Evolutionary conservation across 2,329 filamentous ascomycete species (phyloP).

Genomic region (Fusarium austroafricanum): DNA sequence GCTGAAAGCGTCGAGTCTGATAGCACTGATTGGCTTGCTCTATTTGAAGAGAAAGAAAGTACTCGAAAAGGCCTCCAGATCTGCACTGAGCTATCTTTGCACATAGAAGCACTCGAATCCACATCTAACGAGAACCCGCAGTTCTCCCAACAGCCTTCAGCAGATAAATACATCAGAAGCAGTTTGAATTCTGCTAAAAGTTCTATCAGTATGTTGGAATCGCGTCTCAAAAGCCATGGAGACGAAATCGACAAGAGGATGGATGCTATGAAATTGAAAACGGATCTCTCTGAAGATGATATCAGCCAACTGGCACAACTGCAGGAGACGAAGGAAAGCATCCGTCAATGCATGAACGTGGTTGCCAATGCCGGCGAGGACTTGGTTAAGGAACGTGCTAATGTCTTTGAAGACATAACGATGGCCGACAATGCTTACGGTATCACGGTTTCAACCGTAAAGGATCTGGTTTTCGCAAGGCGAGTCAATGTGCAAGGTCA

Average conservation of each 20-base stretch:
- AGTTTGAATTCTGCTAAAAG: constrained; percentile 27
- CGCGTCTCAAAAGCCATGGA: constrained; percentile 31
- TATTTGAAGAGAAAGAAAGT: constrained; percentile 42
- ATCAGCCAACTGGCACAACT: constrained; percentile 29
- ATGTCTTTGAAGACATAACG: constrained; percentile 45
- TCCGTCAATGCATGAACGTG: constrained; percentile 39
- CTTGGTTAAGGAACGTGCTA: constrained; percentile 34
- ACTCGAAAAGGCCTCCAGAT: constrained; percentile 39
- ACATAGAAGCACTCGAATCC: constrained; percentile 22
- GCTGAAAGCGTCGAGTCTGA: constrained; percentile 20
- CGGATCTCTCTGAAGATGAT: constrained; percentile 19
- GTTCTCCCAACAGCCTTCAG: constrained; percentile 30
- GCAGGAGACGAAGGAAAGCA: constrained; percentile 38
- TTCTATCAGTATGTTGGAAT: constrained; percentile 32
- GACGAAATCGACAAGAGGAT: constrained; percentile 28
- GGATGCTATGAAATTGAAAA: constrained; percentile 19
- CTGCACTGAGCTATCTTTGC: constrained; percentile 39
- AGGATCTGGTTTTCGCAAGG: constrained; percentile 41
- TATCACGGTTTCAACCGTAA: constrained; percentile 42
- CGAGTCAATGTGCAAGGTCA: constrained; percentile 35
- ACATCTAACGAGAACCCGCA: not conserved
- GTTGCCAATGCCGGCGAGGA: constrained; percentile 34
- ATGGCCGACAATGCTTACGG: constrained; percentile 39
- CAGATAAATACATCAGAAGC: constrained; percentile 33
- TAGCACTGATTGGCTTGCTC: constrained; percentile 29